These are phyloP conservation scores for Colletotrichum graminicola DNA, from an alignment of 2,329 filamentous ascomycete species.

Conservation along the genomic window DNA sequence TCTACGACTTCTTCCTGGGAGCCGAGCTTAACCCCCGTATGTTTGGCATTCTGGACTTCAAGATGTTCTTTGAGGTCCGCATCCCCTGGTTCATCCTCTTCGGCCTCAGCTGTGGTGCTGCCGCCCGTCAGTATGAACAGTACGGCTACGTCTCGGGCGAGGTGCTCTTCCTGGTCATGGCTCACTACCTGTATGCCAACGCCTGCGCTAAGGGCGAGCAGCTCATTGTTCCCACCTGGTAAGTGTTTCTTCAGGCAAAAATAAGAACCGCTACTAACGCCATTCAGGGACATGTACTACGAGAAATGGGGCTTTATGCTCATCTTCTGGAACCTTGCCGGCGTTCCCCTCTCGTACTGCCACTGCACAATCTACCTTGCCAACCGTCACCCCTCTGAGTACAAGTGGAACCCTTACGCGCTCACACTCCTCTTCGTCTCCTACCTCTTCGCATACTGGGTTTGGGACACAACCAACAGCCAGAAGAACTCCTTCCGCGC, in stretches of 20 bases:
- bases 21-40: constrained; percentile 90
- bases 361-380: constrained; percentile 93
- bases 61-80: constrained; percentile 97
- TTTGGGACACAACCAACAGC: constrained; percentile 92
- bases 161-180: constrained; percentile 85
- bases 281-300: constrained; percentile 86
- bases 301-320: constrained; percentile 99
- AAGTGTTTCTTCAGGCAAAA: constrained; percentile 39
- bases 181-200: constrained; percentile 92
- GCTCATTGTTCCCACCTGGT: constrained; percentile 86
- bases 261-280: neutral
- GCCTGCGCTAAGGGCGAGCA: constrained; percentile 94
- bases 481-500: constrained; percentile 95
- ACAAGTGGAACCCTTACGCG: constrained; percentile 79
- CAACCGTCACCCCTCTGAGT: constrained; percentile 82
- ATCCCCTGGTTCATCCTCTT: constrained; percentile 94
- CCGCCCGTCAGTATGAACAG: constrained; percentile 83
- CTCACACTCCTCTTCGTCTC: constrained; percentile 73
- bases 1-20: constrained; percentile 96
- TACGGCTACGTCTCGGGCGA: constrained; percentile 91
- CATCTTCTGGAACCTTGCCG: constrained; percentile 96
- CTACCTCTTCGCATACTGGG: constrained; percentile 89
- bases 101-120: constrained; percentile 80
- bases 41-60: constrained; percentile 84
- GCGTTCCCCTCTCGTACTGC: constrained; percentile 91